Base-by-base conservation (phyloP, 495 filamentous ascomycete species). In the Daldinia caldariorum region DNA sequence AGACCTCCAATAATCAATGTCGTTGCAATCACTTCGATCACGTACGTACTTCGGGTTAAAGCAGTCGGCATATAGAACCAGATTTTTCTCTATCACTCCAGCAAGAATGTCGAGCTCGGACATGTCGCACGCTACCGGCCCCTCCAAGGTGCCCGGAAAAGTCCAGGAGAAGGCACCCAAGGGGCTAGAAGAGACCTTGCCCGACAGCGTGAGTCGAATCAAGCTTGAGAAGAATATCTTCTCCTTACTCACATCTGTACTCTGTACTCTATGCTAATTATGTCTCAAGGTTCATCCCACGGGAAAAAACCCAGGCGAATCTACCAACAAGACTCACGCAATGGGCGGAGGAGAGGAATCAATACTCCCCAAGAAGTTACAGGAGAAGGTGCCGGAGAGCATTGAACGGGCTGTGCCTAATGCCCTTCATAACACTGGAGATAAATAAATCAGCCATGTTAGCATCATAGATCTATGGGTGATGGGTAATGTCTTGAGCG, bases 81-180 rank as follows among this genome's bases (percentile, higher is more conserved):
- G 60, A 59, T 47, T 45, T 35, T 5, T 63, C 8, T 37, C 66
- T 31, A 59, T 14, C 13, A 22, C n/a, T 20, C 37, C 41, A 26
- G 45, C 55, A 12, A 63, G 54, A 69, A 63, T 69, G 59, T 51
- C 66, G 0, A 59, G 35, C 55, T 54, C 38, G 5, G 45, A 55
- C 29, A 63, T 80, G 50, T 68, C 65, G 14, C 65, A 68, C 58
- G 65, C 65, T n/a, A 57, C 41, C 8, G 65, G 65, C 20, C 22
- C 16, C 20, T 69, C 66, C 54, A 69, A 69, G 32, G 54, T 63
- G 9, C 66, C 66, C 31, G 58, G 60, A 45, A 63, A 63, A 43
- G 9, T 69, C 12, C 59, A 69, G 14, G 54, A 69, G 45, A 63
- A 59, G 29, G 60, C 29, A 13, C 66, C 66, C 9, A 63, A 69